Evolutionary conservation across 495 filamentous ascomycete species (phyloP).

Genomic region (Jackrogersella minutella): DNA sequence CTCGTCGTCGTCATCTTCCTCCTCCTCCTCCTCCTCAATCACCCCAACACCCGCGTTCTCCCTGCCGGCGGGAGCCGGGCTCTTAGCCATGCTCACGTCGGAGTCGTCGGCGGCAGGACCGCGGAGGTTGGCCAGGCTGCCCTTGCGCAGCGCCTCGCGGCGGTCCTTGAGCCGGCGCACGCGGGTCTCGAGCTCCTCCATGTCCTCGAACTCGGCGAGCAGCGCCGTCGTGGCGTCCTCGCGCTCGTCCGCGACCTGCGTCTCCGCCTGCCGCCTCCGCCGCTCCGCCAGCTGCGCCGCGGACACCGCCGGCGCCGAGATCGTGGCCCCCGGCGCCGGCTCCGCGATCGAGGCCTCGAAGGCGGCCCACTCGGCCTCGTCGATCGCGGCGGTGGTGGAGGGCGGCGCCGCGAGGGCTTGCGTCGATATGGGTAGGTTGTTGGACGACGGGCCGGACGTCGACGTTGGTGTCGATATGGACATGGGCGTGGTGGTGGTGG

Average conservation of each 20-base stretch:
- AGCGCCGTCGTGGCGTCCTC: constrained; percentile 84
- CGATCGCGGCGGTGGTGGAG: constrained; percentile 50
- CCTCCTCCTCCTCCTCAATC: constrained; percentile 48
- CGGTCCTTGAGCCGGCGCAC: constrained; percentile 78
- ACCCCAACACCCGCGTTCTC: constrained; percentile 38
- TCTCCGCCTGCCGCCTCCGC: constrained; percentile 68
- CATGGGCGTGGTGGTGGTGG: not conserved
- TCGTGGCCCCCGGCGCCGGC: constrained; percentile 60
- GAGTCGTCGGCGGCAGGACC: constrained; percentile 35
- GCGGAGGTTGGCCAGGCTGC: constrained; percentile 46
- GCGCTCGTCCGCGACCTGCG: constrained; percentile 70
- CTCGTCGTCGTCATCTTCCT: constrained; percentile 60
- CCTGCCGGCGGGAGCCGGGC: constrained; percentile 8
- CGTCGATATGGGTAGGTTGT: constrained; percentile 31
- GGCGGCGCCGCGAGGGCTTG: constrained; percentile 24
- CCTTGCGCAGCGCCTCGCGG: constrained; percentile 58
- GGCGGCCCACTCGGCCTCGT: constrained; percentile 89
- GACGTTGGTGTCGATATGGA: constrained; percentile 4
- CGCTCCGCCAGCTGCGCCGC: constrained; percentile 73
- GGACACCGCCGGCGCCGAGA: constrained; percentile 74
- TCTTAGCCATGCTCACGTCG: constrained; percentile 30
- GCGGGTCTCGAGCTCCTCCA: constrained; percentile 87
- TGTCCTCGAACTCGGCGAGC: constrained; percentile 91
- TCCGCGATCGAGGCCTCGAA: constrained; percentile 85
- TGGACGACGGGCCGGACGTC: not conserved